Base-by-base conservation (phyloP, 331 rosid species). In the Acacia concinna region DNA sequence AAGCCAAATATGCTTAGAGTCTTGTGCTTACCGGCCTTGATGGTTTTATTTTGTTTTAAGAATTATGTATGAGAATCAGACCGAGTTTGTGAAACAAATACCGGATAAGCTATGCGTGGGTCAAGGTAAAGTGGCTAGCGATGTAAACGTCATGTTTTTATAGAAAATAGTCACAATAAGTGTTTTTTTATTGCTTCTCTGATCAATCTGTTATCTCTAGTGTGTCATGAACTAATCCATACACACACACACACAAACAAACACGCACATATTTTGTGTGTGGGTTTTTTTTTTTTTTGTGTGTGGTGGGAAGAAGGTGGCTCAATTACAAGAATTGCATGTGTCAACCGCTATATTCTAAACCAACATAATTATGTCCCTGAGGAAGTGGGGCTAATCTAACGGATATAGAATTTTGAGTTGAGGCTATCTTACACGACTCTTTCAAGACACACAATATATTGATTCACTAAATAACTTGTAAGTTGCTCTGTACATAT, bases 221-320 rank as follows among this genome's bases (percentile, higher is more conserved):
- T 74, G 68, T 59, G n/a, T 11, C 51, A 38, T 8, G 25, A 54
- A 74, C 54, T 74, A 56, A 74, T 13, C 54, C 52, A 56, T 23
- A n/a, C n/a, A n/a, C n/a, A n/a, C n/a, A n/a, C n/a, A n/a, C n/a
- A n/a, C n/a, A n/a, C n/a, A n/a, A n/a, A n/a, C n/a, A n/a, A n/a
- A n/a, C n/a, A 13, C 2, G 25, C 7, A 1, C 5, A 1, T 14
- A 14, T 3, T 3, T 17, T 15, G 8, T 49, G 2, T 35, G 38
- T 35, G 38, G n/a, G n/a, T n/a, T n/a, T n/a, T n/a, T n/a, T n/a
- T n/a, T n/a, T n/a, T n/a, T n/a, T n/a, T n/a, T n/a, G n/a, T n/a
- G n/a, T n/a, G n/a, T n/a, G n/a, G n/a, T n/a, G n/a, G n/a, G n/a
- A n/a, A n/a, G n/a, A n/a, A 63, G 25, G 41, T 63, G 21, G 8